A percentile compares a stretch with the other conserved stretches of the same genome.
These are phyloP conservation scores for Suillus subalutaceus DNA, from an alignment of 768 basidiomycete genomes.

Conservation along the genomic window DNA sequence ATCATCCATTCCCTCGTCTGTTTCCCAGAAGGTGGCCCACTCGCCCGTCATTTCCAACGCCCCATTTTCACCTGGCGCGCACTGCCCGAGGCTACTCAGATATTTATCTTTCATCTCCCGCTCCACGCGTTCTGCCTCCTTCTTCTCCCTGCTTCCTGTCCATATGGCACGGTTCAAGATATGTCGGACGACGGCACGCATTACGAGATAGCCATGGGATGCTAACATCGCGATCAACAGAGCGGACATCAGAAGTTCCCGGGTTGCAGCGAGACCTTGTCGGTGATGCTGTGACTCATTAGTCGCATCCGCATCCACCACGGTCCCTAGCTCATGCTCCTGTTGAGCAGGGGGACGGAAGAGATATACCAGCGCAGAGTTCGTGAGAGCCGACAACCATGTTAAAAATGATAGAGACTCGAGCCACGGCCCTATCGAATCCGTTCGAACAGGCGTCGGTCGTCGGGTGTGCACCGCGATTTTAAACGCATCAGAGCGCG, in stretches of 20 bases:
- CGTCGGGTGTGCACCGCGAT: conserved; percentile 83
- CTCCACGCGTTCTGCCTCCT: conserved; percentile 57
- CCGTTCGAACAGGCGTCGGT: conserved; percentile 84
- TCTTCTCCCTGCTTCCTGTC: conserved; percentile 71
- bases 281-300: conserved; percentile 15
- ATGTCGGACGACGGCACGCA: conserved; percentile 64
- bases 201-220: conserved; percentile 83
- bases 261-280: conserved; percentile 40
- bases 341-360: conserved; percentile 58
- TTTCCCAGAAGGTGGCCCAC: conserved; percentile 61
- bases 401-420: conserved; percentile 84
- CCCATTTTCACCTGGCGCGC: conserved; percentile 17
- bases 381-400: conserved; percentile 88
- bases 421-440: conserved; percentile 95
- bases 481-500: conserved; percentile 95
- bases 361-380: conserved; percentile 88
- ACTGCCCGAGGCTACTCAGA: conserved; percentile 33
- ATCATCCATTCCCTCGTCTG: conserved; percentile 76
- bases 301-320: conserved; percentile 9
- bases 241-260: conserved; percentile 61
- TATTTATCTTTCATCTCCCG: conserved; percentile 52
- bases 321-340: neutral
- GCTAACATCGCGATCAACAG: conserved; percentile 76
- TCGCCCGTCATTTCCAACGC: conserved; percentile 13
- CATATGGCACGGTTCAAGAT: conserved; percentile 77